A percentile compares a stretch with the other conserved stretches of the same genome.
Evolutionary conservation across 768 basidiomycete species (phyloP).

Genomic region (Suillus subluteus): DNA sequence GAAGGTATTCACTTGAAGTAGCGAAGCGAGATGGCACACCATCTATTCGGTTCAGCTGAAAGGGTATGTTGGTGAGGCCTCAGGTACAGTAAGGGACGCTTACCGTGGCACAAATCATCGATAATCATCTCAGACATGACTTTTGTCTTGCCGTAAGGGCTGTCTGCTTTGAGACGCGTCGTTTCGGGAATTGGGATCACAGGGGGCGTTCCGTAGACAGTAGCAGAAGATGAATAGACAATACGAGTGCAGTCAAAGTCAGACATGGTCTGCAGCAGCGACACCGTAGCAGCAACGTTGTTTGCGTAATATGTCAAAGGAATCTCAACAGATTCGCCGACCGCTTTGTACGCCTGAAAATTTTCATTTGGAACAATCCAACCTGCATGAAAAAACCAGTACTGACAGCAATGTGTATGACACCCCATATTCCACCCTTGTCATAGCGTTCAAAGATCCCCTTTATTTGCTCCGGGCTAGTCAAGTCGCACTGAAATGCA

Average conservation of each 20-base stretch:
- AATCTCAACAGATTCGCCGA: constrained; percentile 93
- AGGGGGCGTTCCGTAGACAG: constrained; percentile 95
- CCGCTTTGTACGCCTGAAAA: constrained; percentile 90
- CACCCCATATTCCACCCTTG: constrained; percentile 94
- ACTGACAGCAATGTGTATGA: constrained; percentile 91
- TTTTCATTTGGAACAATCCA: constrained; percentile 2
- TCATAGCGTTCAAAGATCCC: constrained; percentile 83
- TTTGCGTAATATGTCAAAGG: constrained; percentile 93
- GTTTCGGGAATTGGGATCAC: constrained; percentile 93
- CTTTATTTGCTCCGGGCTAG: constrained; percentile 68
- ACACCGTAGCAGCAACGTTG: constrained; percentile 90
- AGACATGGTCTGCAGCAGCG: constrained; percentile 83
- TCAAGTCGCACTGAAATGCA: constrained; percentile 72
- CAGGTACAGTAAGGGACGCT: constrained; percentile 27
- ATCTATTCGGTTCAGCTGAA: constrained; percentile 68
- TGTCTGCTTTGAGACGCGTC: constrained; percentile 84
- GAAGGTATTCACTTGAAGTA: constrained; percentile 90
- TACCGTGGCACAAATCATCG: constrained; percentile 83
- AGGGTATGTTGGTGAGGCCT: constrained; percentile 12
- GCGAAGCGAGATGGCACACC: constrained; percentile 85
- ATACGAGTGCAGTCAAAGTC: constrained; percentile 83
- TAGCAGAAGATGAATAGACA: constrained; percentile 98
- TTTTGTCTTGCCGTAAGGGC: constrained; percentile 96
- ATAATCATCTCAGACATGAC: constrained; percentile 91
- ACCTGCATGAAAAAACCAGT: constrained; percentile 3